These are phyloP conservation scores for Thoreauomyces humboldtii DNA, from an alignment of 192 early-diverging fungal species.

Conservation along the genomic window DNA sequence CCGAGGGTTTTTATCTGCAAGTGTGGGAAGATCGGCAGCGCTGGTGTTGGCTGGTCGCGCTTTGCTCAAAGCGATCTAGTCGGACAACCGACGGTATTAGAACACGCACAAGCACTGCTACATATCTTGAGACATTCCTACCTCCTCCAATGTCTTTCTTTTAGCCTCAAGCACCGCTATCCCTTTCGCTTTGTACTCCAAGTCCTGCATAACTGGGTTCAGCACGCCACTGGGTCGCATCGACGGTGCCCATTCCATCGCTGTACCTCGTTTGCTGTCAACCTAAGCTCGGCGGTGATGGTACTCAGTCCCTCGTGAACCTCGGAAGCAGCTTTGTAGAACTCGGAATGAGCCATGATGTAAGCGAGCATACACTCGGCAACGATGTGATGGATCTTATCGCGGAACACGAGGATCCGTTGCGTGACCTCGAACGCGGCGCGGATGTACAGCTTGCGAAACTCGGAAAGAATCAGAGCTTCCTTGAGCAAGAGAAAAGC, in stretches of 20 bases:
- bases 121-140: too few relatives aligned
- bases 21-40: not conserved
- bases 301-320: constrained; percentile 6
- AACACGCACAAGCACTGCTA: too few relatives aligned
- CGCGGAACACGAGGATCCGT: constrained; percentile 55
- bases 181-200: not conserved
- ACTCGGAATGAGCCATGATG: constrained; percentile 8
- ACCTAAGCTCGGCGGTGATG: not conserved
- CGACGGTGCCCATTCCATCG: too few relatives aligned
- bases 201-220: too few relatives aligned
- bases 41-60: not conserved
- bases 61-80: constrained; percentile 6
- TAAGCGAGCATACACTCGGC: constrained; percentile 30
- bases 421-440: constrained; percentile 53
- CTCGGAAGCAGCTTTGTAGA: constrained; percentile 5
- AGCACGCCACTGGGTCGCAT: too few relatives aligned
- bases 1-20: not conserved
- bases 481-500: constrained; percentile 35
- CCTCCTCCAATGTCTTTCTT: constrained; percentile 15
- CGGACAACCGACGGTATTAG: too few relatives aligned
- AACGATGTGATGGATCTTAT: constrained; percentile 50
- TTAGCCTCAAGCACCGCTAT: not conserved
- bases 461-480: constrained; percentile 65
- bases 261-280: too few relatives aligned
- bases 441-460: constrained; percentile 62